Evolutionary conservation across 2,329 filamentous ascomycete genomes (phyloP).

Genomic region (Teratosphaeria viscida): DNA sequence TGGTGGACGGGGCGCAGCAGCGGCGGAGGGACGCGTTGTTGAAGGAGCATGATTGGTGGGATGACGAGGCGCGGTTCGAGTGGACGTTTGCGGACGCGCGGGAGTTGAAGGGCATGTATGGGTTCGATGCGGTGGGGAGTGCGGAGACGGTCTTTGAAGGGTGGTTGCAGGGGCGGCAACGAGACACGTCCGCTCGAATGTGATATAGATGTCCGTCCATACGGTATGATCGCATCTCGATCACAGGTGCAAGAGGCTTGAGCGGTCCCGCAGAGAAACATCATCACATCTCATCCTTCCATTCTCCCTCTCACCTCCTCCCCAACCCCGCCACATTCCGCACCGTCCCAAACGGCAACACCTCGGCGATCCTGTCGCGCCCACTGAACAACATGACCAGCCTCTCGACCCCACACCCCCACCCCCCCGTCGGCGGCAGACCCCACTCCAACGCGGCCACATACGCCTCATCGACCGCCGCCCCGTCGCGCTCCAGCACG

Average conservation of each 20-base stretch:
- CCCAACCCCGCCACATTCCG: slow-evolving; percentile 42
- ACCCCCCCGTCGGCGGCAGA: slow-evolving; percentile 89
- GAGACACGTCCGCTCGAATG: no score
- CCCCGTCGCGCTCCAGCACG: slow-evolving; percentile 30
- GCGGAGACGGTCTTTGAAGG: neutral
- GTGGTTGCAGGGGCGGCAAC: neutral
- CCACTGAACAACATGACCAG: slow-evolving; percentile 86
- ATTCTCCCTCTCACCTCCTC: neutral
- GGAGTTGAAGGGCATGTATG: neutral
- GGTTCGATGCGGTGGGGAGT: neutral
- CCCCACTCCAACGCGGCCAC: slow-evolving; percentile 76
- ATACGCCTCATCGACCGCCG: slow-evolving; percentile 65
- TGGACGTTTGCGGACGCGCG: neutral
- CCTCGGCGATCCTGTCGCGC: slow-evolving; percentile 68
- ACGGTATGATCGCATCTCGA: no score
- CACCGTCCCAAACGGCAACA: slow-evolving; percentile 79
- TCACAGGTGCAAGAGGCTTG: no score
- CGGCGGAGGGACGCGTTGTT: neutral
- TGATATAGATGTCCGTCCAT: no score
- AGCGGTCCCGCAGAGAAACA: no score
- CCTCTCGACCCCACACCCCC: slow-evolving; percentile 88
- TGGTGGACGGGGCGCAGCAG: neutral
- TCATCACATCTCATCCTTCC: no score
- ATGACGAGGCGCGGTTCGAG: neutral
- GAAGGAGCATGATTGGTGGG: neutral